Base-by-base conservation (phyloP, 306 rosid species). In the Datisca glomerata region DNA sequence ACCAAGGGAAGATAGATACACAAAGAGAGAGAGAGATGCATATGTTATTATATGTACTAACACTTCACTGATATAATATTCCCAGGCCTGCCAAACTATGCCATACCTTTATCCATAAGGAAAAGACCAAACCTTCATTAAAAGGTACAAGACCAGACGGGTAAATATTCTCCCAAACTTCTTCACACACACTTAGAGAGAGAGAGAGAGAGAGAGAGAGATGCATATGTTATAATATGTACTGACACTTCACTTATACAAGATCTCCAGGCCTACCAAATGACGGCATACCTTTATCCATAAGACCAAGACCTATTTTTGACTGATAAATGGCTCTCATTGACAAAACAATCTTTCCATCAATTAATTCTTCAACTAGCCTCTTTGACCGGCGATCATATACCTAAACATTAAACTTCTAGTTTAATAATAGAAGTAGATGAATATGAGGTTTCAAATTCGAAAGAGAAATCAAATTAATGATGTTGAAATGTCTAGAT, bases 321-420 rank as follows among this genome's bases (percentile, higher is more conserved):
- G 97, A 89, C 63, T 89, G 97, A 73, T 89, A 89, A 52, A 89
- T 76, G 44, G 97, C 97, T 72, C 95, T 79, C 97, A 83, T 89
- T 8, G 97, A 83, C 86, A 89, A 72, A 46, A 70, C 79, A 63
- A 89, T 83, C 66, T 77, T 89, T 57, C 64, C 72, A 60, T 89
- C 94, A 64, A 89, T 89, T 68, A 72, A 33, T 67, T 89, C 97
- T 70, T 89, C 93, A 37, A 89, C 93, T 12, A 89, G 93, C 75
- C 86, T 77, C 64, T 70, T 66, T 55, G 79, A 67, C 79, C 76
- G 79, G 68, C 97, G 80, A 63, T 89, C 97, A 72, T 39, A 74
- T 24, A 87, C 87, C 96, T 87, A 63, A 62, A 43, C 40, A 54
- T 60, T 29, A 43, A 52, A 27, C 40, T 42, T 34, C 58, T 43